phyloP scores from a whole-genome alignment of 2,329 filamentous ascomycete genomes.

The Malbranchea zuffiana region DNA sequence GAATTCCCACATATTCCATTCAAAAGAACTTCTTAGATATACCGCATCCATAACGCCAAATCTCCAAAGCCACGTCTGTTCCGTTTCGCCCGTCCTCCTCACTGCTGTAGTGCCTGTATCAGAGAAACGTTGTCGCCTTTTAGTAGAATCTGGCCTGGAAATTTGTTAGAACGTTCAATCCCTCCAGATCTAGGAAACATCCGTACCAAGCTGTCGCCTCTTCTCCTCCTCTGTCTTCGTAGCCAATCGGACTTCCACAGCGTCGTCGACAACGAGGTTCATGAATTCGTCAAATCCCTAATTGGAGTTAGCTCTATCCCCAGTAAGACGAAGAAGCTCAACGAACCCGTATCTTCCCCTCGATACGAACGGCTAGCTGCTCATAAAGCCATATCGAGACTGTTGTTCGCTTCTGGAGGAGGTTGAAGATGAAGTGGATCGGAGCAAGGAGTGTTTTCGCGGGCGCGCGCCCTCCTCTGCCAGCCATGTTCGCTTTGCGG shows the following conservation, averaged over 20 bases:
- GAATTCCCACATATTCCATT: conserved; percentile 4
- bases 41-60: conserved; percentile 10
- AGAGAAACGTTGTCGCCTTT: conserved; percentile 83
- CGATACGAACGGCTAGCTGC: conserved; percentile 84
- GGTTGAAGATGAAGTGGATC: conserved; percentile 89
- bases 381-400: conserved; percentile 97
- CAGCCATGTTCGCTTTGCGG: conserved; percentile 46
- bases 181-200: not conserved
- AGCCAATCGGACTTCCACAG: conserved; percentile 76
- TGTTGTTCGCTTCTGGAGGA: conserved; percentile 70
- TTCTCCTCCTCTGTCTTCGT: conserved; percentile 74
- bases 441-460: conserved; percentile 61
- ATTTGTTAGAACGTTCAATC: conserved; percentile 16
- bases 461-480: conserved; percentile 46
- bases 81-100: not conserved
- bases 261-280: conserved; percentile 95
- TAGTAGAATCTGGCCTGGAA: conserved; percentile 65
- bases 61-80: conserved; percentile 6
- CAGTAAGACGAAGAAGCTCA: conserved; percentile 3
- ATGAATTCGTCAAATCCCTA: conserved; percentile 99
- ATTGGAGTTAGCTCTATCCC: conserved; percentile 8
- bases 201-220: conserved; percentile 64
- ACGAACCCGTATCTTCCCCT: conserved; percentile 85
- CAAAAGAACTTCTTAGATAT: conserved; percentile 1
- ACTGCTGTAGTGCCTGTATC: conserved; percentile 48